Percentiles rank a stretch among this genome's conserved stretches.
These are phyloP conservation scores for Terana coerulea DNA, from an alignment of 768 basidiomycete species.

Conservation along the genomic window DNA sequence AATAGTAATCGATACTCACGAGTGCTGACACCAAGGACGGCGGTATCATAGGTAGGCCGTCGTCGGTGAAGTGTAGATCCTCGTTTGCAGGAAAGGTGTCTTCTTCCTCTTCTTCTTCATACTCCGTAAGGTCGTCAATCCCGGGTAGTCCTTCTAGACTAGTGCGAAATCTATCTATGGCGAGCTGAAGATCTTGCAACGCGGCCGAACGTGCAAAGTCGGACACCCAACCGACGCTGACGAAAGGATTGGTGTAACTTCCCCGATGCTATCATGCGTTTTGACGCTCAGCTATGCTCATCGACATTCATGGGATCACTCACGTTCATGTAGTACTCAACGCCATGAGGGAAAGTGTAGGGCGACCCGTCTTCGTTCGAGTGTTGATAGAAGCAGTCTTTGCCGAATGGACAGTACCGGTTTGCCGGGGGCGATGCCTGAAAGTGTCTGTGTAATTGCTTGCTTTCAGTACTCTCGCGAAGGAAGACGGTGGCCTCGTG, in stretches of 20 bases:
- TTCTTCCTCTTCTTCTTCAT: background rate
- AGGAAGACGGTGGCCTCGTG: slow-evolving; percentile 8
- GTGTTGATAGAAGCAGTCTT: slow-evolving; percentile 81
- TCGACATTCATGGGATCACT: too few relatives aligned
- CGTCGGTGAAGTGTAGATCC: background rate
- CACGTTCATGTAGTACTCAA: slow-evolving; percentile 17
- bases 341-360: slow-evolving; percentile 50
- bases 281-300: too few relatives aligned
- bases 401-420: slow-evolving; percentile 73
- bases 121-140: background rate
- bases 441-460: slow-evolving; percentile 49
- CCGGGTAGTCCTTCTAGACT: background rate
- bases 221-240: too few relatives aligned
- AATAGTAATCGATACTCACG: background rate
- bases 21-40: background rate
- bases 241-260: background rate
- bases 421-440: slow-evolving; percentile 41
- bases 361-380: slow-evolving; percentile 61
- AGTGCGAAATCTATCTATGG: background rate
- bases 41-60: background rate
- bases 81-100: background rate
- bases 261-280: background rate
- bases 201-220: too few relatives aligned
- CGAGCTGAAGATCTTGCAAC: background rate
- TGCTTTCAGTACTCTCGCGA: too few relatives aligned